These are phyloP conservation scores for Cicer arietinum DNA, from an alignment of 306 rosid genomes.

Conservation along the genomic window DNA sequence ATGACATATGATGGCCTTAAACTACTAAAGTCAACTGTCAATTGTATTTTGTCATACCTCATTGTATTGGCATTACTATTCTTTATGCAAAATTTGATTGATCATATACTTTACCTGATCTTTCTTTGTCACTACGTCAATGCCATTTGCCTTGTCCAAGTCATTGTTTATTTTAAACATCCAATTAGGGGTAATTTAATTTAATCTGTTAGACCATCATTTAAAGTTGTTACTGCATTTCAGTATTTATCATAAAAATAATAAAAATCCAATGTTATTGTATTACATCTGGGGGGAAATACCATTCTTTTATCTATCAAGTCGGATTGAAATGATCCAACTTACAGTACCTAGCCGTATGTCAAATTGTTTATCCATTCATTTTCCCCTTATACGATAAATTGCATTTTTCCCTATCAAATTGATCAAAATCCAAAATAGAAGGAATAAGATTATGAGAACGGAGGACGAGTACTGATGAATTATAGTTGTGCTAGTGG, in stretches of 20 bases:
- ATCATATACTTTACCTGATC: constrained; percentile 1
- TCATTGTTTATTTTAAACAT: neutral
- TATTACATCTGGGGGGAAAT: neutral
- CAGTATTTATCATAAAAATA: neutral
- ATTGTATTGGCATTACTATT: no score
- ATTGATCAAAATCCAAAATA: neutral
- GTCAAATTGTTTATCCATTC: no score
- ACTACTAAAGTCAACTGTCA: neutral
- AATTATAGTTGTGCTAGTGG: neutral
- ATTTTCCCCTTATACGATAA: no score
- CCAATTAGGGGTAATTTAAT: neutral
- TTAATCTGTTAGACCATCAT: neutral
- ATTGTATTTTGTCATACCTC: neutral
- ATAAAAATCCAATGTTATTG: neutral
- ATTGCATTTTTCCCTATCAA: neutral
- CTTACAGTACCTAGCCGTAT: no score
- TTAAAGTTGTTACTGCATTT: neutral
- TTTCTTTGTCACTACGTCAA: neutral
- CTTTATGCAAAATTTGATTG: neutral
- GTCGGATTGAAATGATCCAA: constrained; percentile 1
- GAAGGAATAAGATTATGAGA: neutral
- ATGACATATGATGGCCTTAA: neutral
- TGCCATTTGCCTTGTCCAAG: constrained; percentile 7
- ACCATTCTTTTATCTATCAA: neutral
- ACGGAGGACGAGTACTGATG: neutral